Percentiles rank a stretch among this genome's conserved stretches.
phyloP scores from a whole-genome alignment of 2,329 filamentous ascomycete genomes.

The Penicillium sp. region DNA sequence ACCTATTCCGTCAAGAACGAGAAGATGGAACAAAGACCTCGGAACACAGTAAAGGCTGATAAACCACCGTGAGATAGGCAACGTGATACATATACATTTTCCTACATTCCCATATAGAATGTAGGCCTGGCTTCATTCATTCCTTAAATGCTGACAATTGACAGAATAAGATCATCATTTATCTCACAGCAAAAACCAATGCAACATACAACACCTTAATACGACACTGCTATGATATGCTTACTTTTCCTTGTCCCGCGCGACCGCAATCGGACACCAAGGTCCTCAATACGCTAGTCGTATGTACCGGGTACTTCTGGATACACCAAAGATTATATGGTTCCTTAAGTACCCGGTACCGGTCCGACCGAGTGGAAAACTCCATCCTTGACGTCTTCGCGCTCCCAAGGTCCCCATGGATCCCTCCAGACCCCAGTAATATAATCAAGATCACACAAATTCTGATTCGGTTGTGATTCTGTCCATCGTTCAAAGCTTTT shows the following conservation, averaged over 20 bases:
- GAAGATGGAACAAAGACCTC: background rate
- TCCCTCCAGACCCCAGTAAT: background rate
- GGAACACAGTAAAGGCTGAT: background rate
- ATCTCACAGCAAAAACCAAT: too few relatives aligned
- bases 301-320: conserved; percentile 13
- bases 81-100: too few relatives aligned
- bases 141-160: too few relatives aligned
- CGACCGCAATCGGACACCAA: conserved; percentile 23
- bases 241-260: background rate
- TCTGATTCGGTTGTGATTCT: conserved; percentile 9
- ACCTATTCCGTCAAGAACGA: background rate
- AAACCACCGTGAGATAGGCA: too few relatives aligned
- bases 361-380: background rate
- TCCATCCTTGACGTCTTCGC: conserved; percentile 20
- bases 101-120: too few relatives aligned
- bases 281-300: conserved; percentile 27
- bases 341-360: conserved; percentile 12
- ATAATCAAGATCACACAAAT: conserved; percentile 13
- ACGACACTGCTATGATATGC: too few relatives aligned
- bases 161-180: too few relatives aligned
- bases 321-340: background rate
- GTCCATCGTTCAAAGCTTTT: background rate
- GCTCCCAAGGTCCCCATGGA: conserved; percentile 33
- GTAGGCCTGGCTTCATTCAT: too few relatives aligned
- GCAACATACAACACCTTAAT: too few relatives aligned